phyloP scores from a whole-genome alignment of 345 rosid genomes.

The Citrus inodora region DNA sequence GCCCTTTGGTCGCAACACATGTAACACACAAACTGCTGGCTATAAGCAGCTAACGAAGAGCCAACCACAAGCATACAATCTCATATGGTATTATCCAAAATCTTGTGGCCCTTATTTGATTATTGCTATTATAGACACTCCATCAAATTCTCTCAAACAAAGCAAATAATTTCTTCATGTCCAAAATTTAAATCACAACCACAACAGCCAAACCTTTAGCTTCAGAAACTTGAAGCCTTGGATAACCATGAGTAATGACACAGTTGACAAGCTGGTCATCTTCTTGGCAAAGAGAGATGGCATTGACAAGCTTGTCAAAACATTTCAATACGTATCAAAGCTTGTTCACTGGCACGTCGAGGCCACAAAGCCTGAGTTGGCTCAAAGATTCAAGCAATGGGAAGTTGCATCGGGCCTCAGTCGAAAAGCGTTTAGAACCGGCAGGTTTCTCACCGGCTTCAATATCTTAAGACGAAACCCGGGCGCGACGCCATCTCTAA shows the following conservation, averaged over 20 bases:
- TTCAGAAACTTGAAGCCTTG: not conserved
- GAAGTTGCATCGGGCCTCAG: conserved; percentile 94
- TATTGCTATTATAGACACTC: not conserved
- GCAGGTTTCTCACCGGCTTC: conserved; percentile 92
- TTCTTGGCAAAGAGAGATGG: conserved; percentile 96
- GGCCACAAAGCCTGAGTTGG: conserved; percentile 45
- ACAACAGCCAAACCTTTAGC: not conserved
- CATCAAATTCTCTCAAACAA: not conserved
- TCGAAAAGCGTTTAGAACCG: conserved; percentile 88
- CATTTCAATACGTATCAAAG: conserved; percentile 94
- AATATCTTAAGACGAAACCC: conserved; percentile 76
- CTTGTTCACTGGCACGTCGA: conserved; percentile 78
- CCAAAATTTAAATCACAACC: not conserved
- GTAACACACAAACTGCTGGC: conserved; percentile 15
- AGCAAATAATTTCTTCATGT: not conserved
- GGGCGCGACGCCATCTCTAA: conserved; percentile 45
- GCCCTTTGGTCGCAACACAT: not conserved
- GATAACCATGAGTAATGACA: conserved; percentile 46
- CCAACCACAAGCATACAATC: conserved; percentile 20
- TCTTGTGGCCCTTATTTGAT: conserved; percentile 38
- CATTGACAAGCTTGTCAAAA: conserved; percentile 96
- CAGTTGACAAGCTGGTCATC: conserved; percentile 82
- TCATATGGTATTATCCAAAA: conserved; percentile 29
- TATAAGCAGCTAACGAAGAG: conserved; percentile 13
- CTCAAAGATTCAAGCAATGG: conserved; percentile 75